Evolutionary conservation across 768 basidiomycete genomes (phyloP).

Genomic region (Tulasnella sp.): DNA sequence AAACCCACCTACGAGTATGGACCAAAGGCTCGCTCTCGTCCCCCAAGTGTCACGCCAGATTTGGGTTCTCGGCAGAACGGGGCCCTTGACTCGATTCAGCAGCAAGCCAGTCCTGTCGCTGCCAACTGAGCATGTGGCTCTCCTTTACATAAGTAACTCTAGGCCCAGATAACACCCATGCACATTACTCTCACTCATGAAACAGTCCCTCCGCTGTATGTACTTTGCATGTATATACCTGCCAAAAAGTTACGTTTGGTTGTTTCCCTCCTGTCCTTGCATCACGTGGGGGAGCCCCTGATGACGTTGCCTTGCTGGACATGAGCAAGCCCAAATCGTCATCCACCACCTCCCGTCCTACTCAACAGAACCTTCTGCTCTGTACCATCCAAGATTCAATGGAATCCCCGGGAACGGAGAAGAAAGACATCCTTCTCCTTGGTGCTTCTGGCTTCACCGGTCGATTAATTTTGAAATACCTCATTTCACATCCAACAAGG

Average conservation of each 20-base stretch:
- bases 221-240: too few species aligned
- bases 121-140: neutral
- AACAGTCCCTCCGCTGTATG: neutral
- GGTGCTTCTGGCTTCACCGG: conserved; percentile 69
- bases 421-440: conserved; percentile 64
- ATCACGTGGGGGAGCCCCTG: neutral
- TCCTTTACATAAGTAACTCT: neutral
- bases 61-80: neutral
- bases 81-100: neutral
- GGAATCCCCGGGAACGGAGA: neutral
- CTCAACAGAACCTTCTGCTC: neutral
- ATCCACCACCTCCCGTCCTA: neutral
- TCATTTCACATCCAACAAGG: conserved; percentile 63
- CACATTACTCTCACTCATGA: too few species aligned
- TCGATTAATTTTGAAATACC: conserved; percentile 66
- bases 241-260: neutral
- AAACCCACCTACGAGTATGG: neutral
- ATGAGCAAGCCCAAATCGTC: neutral
- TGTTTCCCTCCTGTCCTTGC: neutral
- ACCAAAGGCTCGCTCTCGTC: neutral
- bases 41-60: neutral
- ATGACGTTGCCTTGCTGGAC: neutral
- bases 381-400: neutral
- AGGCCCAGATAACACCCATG: too few species aligned
- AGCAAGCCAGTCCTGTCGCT: neutral